Base-by-base conservation (phyloP, 2,329 filamentous ascomycete genomes). In the Aspergillus pseudonomiae region DNA sequence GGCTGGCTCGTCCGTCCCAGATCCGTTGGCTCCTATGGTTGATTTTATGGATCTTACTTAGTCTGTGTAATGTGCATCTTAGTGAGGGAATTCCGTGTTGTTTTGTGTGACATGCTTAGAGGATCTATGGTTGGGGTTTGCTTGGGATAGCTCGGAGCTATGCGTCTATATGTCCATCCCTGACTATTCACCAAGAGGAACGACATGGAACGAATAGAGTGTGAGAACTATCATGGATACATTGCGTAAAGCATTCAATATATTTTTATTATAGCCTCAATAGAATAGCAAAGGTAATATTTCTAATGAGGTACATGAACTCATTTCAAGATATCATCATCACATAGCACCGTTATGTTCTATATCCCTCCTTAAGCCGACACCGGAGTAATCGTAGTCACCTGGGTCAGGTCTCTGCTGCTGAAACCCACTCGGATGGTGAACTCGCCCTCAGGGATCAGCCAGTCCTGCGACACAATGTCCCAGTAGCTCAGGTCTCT, bases 401-500 rank as follows among this genome's bases (percentile, higher is more conserved):
- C 39, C 39, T 41, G 16, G 6, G 14, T 50, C 9, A 66, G 21
- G 45, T 65, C 60, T 16, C 58, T n/a, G 4, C 46, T 57, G 21
- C 48, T 59, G 9, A 56, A 58, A 2, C 65, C 65, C 1, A 62
- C 60, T 6, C 19, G 9, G 1, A 61, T n/a, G 9, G 7, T 46
- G 16, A 59, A 54, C 24, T 58, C 32, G 0, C 63, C 65, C 11
- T 9, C 19, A 0, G 58, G 57, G 12, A 67, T 14, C 2, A 57
- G 16, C 89, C 89, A 92, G 59, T 88, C 82, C 76, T 90, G 85
- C 53, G 73, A 67, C 0, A 75, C 75, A 0, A 82, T 77, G 72
- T 89, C 85, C 89, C 89, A 91, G 61, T 88, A 84, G 68, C 86
- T 89, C 41, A 91, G 65, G 72, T 91, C 88, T 59, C 86, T 83